Base-by-base conservation (phyloP, 2,329 filamentous ascomycete genomes). In the Talaromyces marneffei region DNA sequence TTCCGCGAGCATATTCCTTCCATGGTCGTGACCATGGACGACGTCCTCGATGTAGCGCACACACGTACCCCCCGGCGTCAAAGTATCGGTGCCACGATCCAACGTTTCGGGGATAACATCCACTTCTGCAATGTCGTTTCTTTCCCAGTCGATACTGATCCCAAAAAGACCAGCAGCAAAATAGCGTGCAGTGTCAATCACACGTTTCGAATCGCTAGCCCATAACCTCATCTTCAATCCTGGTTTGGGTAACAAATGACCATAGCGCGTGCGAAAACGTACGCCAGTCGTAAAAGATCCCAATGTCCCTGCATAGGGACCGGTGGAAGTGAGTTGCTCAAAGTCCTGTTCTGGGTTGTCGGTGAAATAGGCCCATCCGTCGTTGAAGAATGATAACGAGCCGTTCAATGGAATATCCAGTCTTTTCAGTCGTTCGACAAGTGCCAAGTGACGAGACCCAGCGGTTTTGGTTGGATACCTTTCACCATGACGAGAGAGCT, bases 401-500 rank as follows among this genome's bases (percentile, higher is more conserved):
- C 80, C 82, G 18, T 77, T 75, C 35, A 85, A 71, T 0, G 67
- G 68, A 16, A 76, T 68, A 16, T 75, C 73, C 29, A 74, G 69
- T 16, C 70, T 66, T 52, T 77, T 77, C 52, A 85, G 76, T 18
- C 78, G 77, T 8, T 78, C 66, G 4, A 84, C 71, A 9, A 85
- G 74, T 9, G 75, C 69, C 37, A 80, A 73, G 79, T 83, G 69
- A 68, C 83, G 77, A 53, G 66, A 70, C 29, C 81, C 83, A 42
- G 80, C 79, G 63, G 72, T 77, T 37, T 69, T 70, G 0, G 83
- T 85, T 0, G 83, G 83, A 70, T 84, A 85, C 67, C 83, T 74
- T 67, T 85, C 83, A 23, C 75, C 81, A 72, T 86, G 83, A 42
- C 83, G 77, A 20, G 83, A 81, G 74, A 85, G 80, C 81, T 83